Evolutionary conservation across 2,329 filamentous ascomycete genomes (phyloP), one percentile per base, ranked within the genome.

Genomic region (Fonsecaea nubica): DNA sequence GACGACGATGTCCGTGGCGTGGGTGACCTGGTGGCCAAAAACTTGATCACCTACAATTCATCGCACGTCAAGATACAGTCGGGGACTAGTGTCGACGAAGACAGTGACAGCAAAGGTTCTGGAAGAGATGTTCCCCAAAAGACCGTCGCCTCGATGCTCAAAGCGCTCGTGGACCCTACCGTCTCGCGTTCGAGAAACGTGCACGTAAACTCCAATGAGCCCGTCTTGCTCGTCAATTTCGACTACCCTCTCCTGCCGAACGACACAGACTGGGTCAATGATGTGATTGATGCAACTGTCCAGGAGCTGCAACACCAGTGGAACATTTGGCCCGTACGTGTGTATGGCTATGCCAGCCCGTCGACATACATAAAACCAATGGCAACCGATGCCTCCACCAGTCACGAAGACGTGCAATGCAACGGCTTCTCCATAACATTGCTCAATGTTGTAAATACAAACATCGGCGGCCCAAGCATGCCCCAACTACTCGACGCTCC

Each of bases 381-480:
- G 9, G 15, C 7, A 18, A 4, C n/a, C 4, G 42, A 21, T 5
- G 21, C 4, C 3, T 3, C 45, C 13, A 6, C 21, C 13, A 25
- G 21, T 3, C 15, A 25, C 10, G 32, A 35, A 13, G 57, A 13
- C 8, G 13, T 12, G 21, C 33, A n/a, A 36, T 42, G 40, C 5
- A 32, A 38, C 18, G 63, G 40, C 8, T 71, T 69, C 18, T 68
- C 60, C 4, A 62, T 72, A 21, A 64, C 67, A 9, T 52, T 73
- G 62, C 45, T 73, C 59, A 73, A 73, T 60, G 71, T 72, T 13
- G 70, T 72, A n/a, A 73, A 73, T 33, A 72, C 70, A 12, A 66
- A 73, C 42, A 71, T 73, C 62, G 71, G 71, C 2, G 70, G 71
- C 18, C 71, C 71, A 50, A 70, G 67, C 54, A 73, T 73, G 71